These are phyloP conservation scores for Pisolithus albus DNA, from an alignment of 768 basidiomycete species.

Conservation along the genomic window DNA sequence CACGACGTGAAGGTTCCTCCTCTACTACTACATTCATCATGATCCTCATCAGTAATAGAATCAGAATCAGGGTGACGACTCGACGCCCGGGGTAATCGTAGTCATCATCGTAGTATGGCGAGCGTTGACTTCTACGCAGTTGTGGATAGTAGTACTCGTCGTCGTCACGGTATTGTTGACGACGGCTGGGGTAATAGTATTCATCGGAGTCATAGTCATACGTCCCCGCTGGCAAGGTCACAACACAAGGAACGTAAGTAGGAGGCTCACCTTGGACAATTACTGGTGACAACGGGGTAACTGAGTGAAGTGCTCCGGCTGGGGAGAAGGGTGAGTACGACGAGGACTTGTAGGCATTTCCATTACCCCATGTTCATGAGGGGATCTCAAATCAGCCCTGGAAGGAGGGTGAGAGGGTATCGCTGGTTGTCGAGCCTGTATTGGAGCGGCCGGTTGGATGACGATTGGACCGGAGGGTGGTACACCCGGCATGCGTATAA, in stretches of 20 bases:
- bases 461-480: conserved; percentile 8
- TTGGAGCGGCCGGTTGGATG: conserved; percentile 6
- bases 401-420: conserved; percentile 13
- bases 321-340: conserved; percentile 16
- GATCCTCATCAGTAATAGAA: too few relatives aligned
- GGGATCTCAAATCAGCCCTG: neutral
- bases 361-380: conserved; percentile 2
- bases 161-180: too few relatives aligned
- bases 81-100: conserved; percentile 7
- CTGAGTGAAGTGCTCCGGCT: neutral
- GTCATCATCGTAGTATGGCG: neutral
- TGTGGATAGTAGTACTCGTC: too few relatives aligned
- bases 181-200: neutral
- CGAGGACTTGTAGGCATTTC: neutral
- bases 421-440: neutral
- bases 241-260: too few relatives aligned
- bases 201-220: conserved; percentile 7
- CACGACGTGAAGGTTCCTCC: conserved; percentile 5
- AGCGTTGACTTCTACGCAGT: too few relatives aligned
- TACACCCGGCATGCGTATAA: conserved; percentile 1
- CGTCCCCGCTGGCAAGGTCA: conserved; percentile 6
- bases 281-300: too few relatives aligned
- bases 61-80: conserved; percentile 7
- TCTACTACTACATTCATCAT: conserved; percentile 1
- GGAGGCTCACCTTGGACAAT: neutral